Evolutionary conservation across 495 filamentous ascomycete species (phyloP).

Genomic region (Ascobolus immersus): DNA sequence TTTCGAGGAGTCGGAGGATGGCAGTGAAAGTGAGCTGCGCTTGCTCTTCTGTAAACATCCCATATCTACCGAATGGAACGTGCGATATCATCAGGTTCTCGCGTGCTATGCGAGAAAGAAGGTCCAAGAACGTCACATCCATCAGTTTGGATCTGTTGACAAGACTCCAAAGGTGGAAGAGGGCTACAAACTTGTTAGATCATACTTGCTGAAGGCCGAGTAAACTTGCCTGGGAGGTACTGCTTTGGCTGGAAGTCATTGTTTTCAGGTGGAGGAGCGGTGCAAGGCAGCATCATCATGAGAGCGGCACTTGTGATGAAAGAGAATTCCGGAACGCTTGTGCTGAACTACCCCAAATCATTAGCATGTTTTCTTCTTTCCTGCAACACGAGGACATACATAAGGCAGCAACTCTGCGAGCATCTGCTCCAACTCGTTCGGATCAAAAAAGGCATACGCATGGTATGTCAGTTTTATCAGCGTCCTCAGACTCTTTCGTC

Average conservation of each 20-base stretch:
- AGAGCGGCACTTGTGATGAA: slow-evolving; percentile 68
- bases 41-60: slow-evolving; percentile 79
- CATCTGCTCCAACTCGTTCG: slow-evolving; percentile 58
- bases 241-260: slow-evolving; percentile 51
- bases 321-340: slow-evolving; percentile 66
- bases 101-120: slow-evolving; percentile 60
- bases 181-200: slow-evolving; percentile 22
- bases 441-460: slow-evolving; percentile 77
- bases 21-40: slow-evolving; percentile 82
- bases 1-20: slow-evolving; percentile 69
- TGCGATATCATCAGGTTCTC: slow-evolving; percentile 51
- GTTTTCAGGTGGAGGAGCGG: slow-evolving; percentile 43
- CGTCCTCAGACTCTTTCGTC: slow-evolving; percentile 44
- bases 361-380: slow-evolving; percentile 7
- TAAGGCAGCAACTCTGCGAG: slow-evolving; percentile 84
- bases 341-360: slow-evolving; percentile 37
- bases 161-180: slow-evolving; percentile 91
- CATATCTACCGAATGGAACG: slow-evolving; percentile 62
- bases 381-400: slow-evolving; percentile 9
- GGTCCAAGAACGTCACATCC: slow-evolving; percentile 68
- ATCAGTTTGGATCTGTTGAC: slow-evolving; percentile 71
- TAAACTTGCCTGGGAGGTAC: slow-evolving; percentile 37
- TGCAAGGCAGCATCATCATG: slow-evolving; percentile 68
- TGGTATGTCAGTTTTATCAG: slow-evolving; percentile 73
- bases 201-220: neutral